Percentiles rank a stretch among this genome's conserved stretches.
These are phyloP conservation scores for Penicillium subrubescens DNA, from an alignment of 495 filamentous ascomycete genomes.

Conservation along the genomic window DNA sequence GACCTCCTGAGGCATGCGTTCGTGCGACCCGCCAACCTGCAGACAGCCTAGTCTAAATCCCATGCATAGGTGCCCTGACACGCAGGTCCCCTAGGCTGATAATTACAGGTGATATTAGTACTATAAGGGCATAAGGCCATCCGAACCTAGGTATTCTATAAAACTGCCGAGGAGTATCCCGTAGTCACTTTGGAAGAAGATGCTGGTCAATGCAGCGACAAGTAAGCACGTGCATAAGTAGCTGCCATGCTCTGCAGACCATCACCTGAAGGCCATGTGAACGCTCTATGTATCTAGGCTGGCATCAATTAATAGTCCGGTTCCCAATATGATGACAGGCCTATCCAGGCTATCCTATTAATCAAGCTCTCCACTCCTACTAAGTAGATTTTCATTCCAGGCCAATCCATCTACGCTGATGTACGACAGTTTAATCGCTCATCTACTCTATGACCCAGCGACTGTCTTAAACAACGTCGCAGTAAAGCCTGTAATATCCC, in stretches of 20 bases:
- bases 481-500: neutral
- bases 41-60: neutral
- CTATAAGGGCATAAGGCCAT: neutral
- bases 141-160: too few relatives aligned
- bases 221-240: neutral
- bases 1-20: neutral
- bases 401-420: constrained; percentile 10
- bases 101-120: neutral
- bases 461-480: constrained; percentile 1
- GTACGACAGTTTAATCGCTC: constrained; percentile 8
- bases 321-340: neutral
- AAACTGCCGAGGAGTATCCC: neutral
- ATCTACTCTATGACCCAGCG: constrained; percentile 6
- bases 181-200: neutral
- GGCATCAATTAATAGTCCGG: neutral
- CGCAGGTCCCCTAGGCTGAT: neutral
- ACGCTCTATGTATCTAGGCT: neutral
- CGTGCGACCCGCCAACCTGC: neutral
- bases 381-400: neutral
- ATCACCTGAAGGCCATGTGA: constrained; percentile 13
- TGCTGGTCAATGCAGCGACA: neutral
- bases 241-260: neutral
- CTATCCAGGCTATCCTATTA: neutral
- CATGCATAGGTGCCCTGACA: neutral
- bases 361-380: constrained; percentile 7